Percentiles rank a stretch among this genome's conserved stretches.
These are phyloP conservation scores for Cadophora sp. DNA, from an alignment of 2,329 filamentous ascomycete genomes.

Conservation along the genomic window DNA sequence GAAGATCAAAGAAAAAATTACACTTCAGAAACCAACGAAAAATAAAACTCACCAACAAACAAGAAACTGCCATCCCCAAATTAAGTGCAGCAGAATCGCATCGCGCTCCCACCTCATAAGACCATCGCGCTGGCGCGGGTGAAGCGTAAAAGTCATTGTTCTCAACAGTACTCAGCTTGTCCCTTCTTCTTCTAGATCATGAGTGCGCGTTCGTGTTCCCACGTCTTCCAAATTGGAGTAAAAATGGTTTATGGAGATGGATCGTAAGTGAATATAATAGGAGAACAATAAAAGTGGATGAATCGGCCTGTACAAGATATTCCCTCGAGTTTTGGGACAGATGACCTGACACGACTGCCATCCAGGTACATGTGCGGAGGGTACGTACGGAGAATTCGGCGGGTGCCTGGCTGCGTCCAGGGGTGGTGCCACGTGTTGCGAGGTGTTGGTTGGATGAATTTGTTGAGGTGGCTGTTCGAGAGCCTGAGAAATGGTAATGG, in stretches of 20 bases:
- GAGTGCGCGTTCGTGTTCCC: too few relatives aligned
- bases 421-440: slow-evolving; percentile 7
- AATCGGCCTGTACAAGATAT: too few relatives aligned
- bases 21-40: background rate
- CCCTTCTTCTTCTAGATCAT: background rate
- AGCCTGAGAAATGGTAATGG: background rate
- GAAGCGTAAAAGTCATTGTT: background rate
- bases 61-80: background rate
- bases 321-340: too few relatives aligned
- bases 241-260: too few relatives aligned
- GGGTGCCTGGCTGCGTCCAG: background rate
- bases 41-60: slow-evolving; percentile 4
- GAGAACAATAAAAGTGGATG: too few relatives aligned
- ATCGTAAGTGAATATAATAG: too few relatives aligned
- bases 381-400: background rate
- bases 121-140: background rate
- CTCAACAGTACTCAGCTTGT: background rate
- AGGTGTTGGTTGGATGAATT: background rate
- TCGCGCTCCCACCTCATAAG: slow-evolving; percentile 1
- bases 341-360: too few relatives aligned
- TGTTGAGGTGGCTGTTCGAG: background rate
- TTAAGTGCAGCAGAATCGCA: background rate
- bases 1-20: too few relatives aligned
- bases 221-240: too few relatives aligned
- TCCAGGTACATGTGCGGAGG: too few relatives aligned